Evolutionary conservation across 305 asterid genomes (phyloP).

Genomic region (Fraxinus dipetala): DNA sequence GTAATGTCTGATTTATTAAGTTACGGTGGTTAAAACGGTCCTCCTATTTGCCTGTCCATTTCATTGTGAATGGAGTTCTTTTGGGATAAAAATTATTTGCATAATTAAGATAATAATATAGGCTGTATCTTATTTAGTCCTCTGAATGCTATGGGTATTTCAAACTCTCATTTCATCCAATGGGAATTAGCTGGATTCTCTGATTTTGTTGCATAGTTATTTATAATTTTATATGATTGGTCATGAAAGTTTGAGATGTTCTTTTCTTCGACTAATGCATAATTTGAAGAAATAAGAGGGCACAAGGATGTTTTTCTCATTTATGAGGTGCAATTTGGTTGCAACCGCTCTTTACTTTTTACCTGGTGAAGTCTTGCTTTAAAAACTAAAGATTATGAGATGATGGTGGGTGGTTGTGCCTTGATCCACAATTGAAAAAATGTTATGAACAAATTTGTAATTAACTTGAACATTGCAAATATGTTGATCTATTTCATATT

Average conservation of each 20-base stretch:
- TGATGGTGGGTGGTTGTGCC: not conserved
- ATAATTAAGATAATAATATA: not conserved
- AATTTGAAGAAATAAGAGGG: not conserved
- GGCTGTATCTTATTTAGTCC: constrained; percentile 7
- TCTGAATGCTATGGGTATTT: not conserved
- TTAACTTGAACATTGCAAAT: not conserved
- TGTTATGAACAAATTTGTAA: not conserved
- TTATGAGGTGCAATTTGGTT: not conserved
- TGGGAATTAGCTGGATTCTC: constrained; percentile 5
- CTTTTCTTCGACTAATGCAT: constrained; percentile 6
- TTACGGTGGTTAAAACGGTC: not conserved
- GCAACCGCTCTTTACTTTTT: not conserved
- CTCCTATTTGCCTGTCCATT: constrained; percentile 20
- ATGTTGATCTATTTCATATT: not conserved
- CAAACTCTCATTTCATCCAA: constrained; percentile 6
- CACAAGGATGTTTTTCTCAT: not conserved
- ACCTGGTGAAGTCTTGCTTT: constrained; percentile 3
- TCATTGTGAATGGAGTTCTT: constrained; percentile 10
- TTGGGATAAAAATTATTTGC: not conserved
- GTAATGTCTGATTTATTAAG: not conserved
- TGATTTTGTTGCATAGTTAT: constrained; percentile 7
- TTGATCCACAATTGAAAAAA: not conserved
- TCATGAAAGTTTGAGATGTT: not conserved
- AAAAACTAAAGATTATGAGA: not conserved
- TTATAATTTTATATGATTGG: not conserved